Conservation (phyloP, 169 alveolate genomes). For the Plasmodium cynomolgi region DNA sequence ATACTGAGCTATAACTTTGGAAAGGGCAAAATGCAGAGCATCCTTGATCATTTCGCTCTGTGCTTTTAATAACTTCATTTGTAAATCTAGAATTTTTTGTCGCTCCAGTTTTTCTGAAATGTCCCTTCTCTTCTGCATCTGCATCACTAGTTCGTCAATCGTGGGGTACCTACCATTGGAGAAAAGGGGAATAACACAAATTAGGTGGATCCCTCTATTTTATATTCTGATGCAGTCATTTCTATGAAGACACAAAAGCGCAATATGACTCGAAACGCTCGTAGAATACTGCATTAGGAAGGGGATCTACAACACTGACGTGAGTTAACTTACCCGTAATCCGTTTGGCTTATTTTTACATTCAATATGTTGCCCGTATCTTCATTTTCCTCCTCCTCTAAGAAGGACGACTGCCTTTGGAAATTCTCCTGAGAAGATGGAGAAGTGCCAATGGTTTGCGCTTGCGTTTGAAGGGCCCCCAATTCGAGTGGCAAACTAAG, state of each 20-base stretch:
- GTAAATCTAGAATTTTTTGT: conserved; percentile 78
- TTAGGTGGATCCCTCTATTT: neutral
- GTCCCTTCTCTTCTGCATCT: conserved; percentile 85
- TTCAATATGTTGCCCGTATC: conserved; percentile 77
- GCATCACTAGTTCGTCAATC: conserved; percentile 85
- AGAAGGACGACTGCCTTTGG: conserved; percentile 52
- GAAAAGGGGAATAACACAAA: neutral
- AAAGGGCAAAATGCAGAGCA: conserved; percentile 78
- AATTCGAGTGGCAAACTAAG: neutral
- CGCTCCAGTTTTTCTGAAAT: conserved; percentile 82
- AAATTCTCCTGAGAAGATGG: conserved; percentile 28
- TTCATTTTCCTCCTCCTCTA: conserved; percentile 48
- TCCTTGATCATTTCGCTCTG: conserved; percentile 85
- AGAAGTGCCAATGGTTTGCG: neutral
- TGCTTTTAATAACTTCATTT: conserved; percentile 83
- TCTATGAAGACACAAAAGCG: neutral
- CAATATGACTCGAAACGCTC: neutral
- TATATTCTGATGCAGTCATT: neutral
- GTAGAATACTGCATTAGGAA: neutral
- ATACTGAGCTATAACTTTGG: conserved; percentile 82
- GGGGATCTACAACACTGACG: neutral
- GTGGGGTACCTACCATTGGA: conserved; percentile 80
- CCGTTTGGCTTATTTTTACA: conserved; percentile 86
- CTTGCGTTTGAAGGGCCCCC: neutral
- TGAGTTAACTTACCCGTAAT: conserved; percentile 70